phyloP scores from a whole-genome alignment of 208 protist species.

The Trypanosoma lewisi region DNA sequence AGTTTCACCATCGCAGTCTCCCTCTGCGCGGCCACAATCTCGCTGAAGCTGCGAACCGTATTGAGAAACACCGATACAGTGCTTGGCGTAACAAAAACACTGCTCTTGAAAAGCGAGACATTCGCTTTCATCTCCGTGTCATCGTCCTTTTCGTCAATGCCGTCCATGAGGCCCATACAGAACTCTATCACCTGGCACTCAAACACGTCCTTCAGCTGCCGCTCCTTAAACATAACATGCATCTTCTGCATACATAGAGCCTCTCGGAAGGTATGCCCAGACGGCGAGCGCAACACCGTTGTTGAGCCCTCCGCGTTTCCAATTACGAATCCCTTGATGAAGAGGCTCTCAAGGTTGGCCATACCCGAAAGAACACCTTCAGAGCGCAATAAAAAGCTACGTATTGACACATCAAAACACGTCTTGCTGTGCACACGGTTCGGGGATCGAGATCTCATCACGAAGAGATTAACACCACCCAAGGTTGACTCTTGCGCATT shows the following conservation, averaged over 20 bases:
- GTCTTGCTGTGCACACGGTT: slow-evolving; percentile 23
- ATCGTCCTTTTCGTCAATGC: slow-evolving; percentile 57
- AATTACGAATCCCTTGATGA: slow-evolving; percentile 58
- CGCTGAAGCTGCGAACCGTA: slow-evolving; percentile 52
- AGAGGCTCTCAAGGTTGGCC: slow-evolving; percentile 42
- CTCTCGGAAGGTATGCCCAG: slow-evolving; percentile 65
- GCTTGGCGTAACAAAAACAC: slow-evolving; percentile 70
- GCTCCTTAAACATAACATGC: slow-evolving; percentile 79
- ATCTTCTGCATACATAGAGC: slow-evolving; percentile 46
- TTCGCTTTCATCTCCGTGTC: slow-evolving; percentile 52
- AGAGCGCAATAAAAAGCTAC: slow-evolving; percentile 43
- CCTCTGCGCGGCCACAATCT: slow-evolving; percentile 52
- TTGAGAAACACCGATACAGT: slow-evolving; percentile 66
- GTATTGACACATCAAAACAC: slow-evolving; percentile 26
- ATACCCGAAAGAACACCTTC: slow-evolving; percentile 79
- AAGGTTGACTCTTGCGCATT: slow-evolving; percentile 69
- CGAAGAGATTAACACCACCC: slow-evolving; percentile 29
- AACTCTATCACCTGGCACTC: slow-evolving; percentile 59
- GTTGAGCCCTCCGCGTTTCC: slow-evolving; percentile 36
- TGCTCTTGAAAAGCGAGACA: slow-evolving; percentile 37
- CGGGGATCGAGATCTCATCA: slow-evolving; percentile 27
- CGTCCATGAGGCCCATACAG: slow-evolving; percentile 61
- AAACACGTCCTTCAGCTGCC: slow-evolving; percentile 85
- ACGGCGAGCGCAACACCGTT: slow-evolving; percentile 50
- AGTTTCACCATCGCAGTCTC: slow-evolving; percentile 23